These are phyloP conservation scores for Exophiala viscosa DNA, from an alignment of 2,329 filamentous ascomycete species.

Conservation along the genomic window DNA sequence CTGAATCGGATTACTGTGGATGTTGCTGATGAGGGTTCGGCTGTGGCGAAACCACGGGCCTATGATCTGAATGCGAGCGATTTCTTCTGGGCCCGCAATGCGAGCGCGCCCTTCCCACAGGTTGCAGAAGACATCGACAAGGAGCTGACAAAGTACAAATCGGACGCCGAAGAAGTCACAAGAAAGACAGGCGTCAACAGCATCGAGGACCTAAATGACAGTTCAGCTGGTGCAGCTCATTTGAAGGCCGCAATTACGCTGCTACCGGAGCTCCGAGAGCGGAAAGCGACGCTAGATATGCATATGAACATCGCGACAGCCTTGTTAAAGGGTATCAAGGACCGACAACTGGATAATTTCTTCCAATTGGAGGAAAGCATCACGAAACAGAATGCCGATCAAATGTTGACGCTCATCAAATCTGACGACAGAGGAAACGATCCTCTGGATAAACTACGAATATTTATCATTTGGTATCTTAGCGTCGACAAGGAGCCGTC, in stretches of 20 bases:
- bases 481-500: conserved; percentile 87
- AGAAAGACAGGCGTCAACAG: conserved; percentile 91
- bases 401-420: conserved; percentile 82
- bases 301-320: conserved; percentile 97
- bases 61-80: conserved; percentile 89
- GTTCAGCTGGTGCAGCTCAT: conserved; percentile 83
- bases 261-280: conserved; percentile 83
- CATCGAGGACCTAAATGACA: conserved; percentile 88
- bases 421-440: conserved; percentile 77
- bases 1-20: conserved; percentile 94
- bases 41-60: conserved; percentile 69
- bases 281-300: conserved; percentile 92
- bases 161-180: conserved; percentile 89
- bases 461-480: conserved; percentile 96
- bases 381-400: conserved; percentile 82
- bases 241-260: conserved; percentile 93
- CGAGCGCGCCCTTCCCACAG: conserved; percentile 84
- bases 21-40: conserved; percentile 69
- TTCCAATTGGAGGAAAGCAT: conserved; percentile 94
- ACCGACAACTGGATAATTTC: conserved; percentile 90
- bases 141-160: conserved; percentile 90
- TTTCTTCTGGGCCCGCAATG: conserved; percentile 96
- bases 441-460: conserved; percentile 79
- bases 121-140: conserved; percentile 95
- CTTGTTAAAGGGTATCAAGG: conserved; percentile 77